These are phyloP conservation scores for Colletotrichum liriopes DNA, from an alignment of 2,329 filamentous ascomycete species.

Conservation along the genomic window DNA sequence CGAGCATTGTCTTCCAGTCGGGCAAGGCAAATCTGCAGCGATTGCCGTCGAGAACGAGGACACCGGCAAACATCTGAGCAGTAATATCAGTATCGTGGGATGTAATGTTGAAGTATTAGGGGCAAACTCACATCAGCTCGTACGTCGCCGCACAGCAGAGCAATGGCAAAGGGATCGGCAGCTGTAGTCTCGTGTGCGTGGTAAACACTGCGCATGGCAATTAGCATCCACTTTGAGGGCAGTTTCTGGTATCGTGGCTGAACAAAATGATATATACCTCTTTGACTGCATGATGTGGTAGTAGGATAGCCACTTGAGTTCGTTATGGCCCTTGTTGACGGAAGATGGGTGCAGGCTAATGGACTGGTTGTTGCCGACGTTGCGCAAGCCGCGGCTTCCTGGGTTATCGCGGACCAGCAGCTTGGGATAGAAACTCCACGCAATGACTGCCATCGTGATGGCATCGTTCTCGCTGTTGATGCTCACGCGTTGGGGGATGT, in stretches of 20 bases:
- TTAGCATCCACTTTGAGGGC: slow-evolving; percentile 45
- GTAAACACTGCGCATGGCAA: slow-evolving; percentile 70
- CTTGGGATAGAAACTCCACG: slow-evolving; percentile 97
- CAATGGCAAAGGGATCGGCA: slow-evolving; percentile 85
- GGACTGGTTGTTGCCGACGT: slow-evolving; percentile 92
- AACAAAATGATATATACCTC: slow-evolving; percentile 66
- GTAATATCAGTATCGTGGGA: slow-evolving; percentile 23
- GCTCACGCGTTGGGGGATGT: slow-evolving; percentile 83
- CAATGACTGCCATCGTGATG: slow-evolving; percentile 85
- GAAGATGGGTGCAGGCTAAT: slow-evolving; percentile 91
- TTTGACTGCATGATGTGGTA: slow-evolving; percentile 98
- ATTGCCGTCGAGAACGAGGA: slow-evolving; percentile 90
- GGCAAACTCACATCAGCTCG: slow-evolving; percentile 79
- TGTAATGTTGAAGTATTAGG: background rate
- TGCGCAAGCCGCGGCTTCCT: slow-evolving; percentile 84
- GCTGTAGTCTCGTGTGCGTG: slow-evolving; percentile 92
- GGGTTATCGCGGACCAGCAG: slow-evolving; percentile 83
- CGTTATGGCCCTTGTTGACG: slow-evolving; percentile 82
- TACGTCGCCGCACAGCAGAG: slow-evolving; percentile 88
- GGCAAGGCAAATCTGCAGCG: slow-evolving; percentile 85
- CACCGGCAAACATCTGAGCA: slow-evolving; percentile 85
- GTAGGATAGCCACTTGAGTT: slow-evolving; percentile 89
- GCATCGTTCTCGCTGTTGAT: slow-evolving; percentile 85
- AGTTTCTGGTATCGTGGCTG: slow-evolving; percentile 28
- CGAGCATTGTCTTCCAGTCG: slow-evolving; percentile 93